These are phyloP conservation scores for Fusarium sp. DNA, from an alignment of 2,329 filamentous ascomycete genomes.

Conservation along the genomic window DNA sequence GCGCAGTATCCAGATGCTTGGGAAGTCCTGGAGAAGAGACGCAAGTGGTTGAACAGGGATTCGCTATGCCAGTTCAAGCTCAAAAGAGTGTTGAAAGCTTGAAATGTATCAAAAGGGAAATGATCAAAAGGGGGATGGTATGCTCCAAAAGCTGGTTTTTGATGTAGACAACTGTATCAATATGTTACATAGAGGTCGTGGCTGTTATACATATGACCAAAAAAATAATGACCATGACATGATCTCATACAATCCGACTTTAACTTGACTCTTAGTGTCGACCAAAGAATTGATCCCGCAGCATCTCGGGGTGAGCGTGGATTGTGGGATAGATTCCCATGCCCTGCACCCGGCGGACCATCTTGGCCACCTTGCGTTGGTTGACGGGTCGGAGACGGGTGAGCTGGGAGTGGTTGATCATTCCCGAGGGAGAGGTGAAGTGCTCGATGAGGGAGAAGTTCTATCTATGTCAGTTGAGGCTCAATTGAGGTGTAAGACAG, in stretches of 20 bases:
- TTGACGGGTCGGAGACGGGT: conserved; percentile 90
- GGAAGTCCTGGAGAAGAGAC: conserved; percentile 71
- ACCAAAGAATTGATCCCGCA: conserved; percentile 60
- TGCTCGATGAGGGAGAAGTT: conserved; percentile 94
- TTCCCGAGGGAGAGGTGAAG: conserved; percentile 85
- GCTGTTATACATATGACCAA: conserved; percentile 52
- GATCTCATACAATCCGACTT: conserved; percentile 26
- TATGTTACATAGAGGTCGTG: conserved; percentile 48
- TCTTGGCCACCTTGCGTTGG: conserved; percentile 93
- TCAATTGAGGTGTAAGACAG: not conserved
- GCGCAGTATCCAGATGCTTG: conserved; percentile 76
- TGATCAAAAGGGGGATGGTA: not conserved
- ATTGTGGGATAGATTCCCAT: conserved; percentile 93
- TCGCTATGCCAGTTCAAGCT: conserved; percentile 64
- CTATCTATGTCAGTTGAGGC: conserved; percentile 57
- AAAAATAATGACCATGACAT: conserved; percentile 43
- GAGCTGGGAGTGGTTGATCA: conserved; percentile 80
- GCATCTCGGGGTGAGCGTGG: conserved; percentile 86
- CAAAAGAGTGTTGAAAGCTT: conserved; percentile 61
- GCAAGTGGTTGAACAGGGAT: conserved; percentile 57
- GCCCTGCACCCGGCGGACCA: conserved; percentile 88
- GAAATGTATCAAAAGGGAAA: conserved; percentile 49
- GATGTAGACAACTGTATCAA: conserved; percentile 50
- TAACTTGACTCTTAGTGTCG: conserved; percentile 20
- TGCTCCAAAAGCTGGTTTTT: conserved; percentile 18